Evolutionary conservation across 768 basidiomycete genomes (phyloP), one percentile per base, ranked within the genome.

Genomic region (Pulveroboletus sp.): DNA sequence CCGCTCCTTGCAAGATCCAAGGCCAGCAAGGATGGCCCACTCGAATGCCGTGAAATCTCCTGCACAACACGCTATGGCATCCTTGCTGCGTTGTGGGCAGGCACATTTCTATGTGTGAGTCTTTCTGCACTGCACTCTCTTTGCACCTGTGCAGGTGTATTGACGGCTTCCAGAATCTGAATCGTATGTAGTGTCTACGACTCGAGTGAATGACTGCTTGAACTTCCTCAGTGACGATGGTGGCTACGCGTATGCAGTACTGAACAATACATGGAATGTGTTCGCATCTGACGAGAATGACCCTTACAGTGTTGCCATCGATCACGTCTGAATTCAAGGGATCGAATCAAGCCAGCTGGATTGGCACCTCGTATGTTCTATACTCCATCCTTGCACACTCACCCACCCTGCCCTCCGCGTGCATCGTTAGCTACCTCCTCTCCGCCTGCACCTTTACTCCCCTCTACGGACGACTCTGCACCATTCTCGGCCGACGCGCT

Each of bases 381-480:
- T n/a, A 12, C n/a, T 35, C 11, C 15, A 12, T 10, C 33, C 21
- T 3, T 24, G 1, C 26, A 4, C 26, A 21, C 10, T 28, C 10
- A 31, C 14, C 2, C 43, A n/a, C n/a, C n/a, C n/a, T n/a, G n/a
- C n/a, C n/a, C 30, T 28, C 38, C 6, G 48, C 36, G 55, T 50
- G n/a, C n/a, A n/a, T n/a, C n/a, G n/a, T n/a, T n/a, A n/a, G n/a
- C 30, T 89, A 86, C 65, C 69, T 90, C 6, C 76, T 90, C 14
- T 84, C 88, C 4, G 85, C 80, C 5, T 86, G 84, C 64, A 86
- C 87, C 3, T 89, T 89, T 55, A 89, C 88, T 0, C 88, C 86
- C 71, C 89, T 6, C n/a, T 90, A 89, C 60, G 88, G 88, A 21
- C 79, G 87, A 3, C 71, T 91, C 6, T 85, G 79, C 54, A 83